A percentile compares a stretch with the other conserved stretches of the same genome.
Evolutionary conservation across 345 rosid species (phyloP).

Genomic region (Mercurialis annua): DNA sequence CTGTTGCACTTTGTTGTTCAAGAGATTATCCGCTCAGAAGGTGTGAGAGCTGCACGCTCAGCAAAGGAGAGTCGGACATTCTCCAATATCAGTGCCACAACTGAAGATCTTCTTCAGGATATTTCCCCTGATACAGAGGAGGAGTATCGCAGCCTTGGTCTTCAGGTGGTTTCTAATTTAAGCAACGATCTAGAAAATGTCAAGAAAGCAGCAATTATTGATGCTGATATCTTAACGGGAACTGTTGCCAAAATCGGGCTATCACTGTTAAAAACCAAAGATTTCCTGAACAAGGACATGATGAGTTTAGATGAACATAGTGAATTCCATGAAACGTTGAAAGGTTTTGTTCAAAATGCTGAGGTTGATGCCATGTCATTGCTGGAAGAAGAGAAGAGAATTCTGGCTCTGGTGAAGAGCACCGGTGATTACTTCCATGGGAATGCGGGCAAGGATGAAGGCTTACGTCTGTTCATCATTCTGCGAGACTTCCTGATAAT

Average conservation of each 20-base stretch:
- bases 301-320: conserved; percentile 60
- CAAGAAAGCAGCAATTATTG: conserved; percentile 80
- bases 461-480: conserved; percentile 67
- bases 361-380: conserved; percentile 58
- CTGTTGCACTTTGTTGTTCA: conserved; percentile 94
- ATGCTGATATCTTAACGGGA: conserved; percentile 75
- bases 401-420: conserved; percentile 79
- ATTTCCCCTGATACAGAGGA: conserved; percentile 56
- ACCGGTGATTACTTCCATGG: conserved; percentile 98
- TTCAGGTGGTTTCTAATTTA: conserved; percentile 71
- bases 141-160: conserved; percentile 68
- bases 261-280: conserved; percentile 47
- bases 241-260: conserved; percentile 67
- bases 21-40: conserved; percentile 92
- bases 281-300: conserved; percentile 74
- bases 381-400: conserved; percentile 81
- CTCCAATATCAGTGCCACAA: conserved; percentile 47
- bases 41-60: conserved; percentile 75
- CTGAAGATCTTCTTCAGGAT: conserved; percentile 74
- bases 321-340: conserved; percentile 66
- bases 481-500: conserved; percentile 83
- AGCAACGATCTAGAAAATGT: conserved; percentile 79
- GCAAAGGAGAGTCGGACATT: conserved; percentile 64
- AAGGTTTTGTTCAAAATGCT: conserved; percentile 75
- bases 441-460: conserved; percentile 87